phyloP scores from a whole-genome alignment of 2,329 filamentous ascomycete species.

The Alternaria angustiovoidea region DNA sequence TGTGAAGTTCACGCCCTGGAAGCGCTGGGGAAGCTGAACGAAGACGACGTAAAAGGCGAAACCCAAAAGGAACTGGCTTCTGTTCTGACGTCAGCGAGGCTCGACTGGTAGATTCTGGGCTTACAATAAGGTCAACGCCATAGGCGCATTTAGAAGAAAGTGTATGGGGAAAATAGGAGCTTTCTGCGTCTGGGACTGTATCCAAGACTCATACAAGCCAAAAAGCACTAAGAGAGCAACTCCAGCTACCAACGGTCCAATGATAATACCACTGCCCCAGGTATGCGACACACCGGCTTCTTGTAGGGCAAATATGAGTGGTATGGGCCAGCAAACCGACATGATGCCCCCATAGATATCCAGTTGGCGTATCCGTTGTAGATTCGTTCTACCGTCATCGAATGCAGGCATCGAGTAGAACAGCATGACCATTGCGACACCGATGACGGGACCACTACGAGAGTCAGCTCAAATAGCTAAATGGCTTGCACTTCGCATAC shows the following conservation, averaged over 20 bases:
- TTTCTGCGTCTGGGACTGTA: constrained; percentile 33
- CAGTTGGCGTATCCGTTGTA: constrained; percentile 38
- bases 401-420: constrained; percentile 39
- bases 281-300: constrained; percentile 36
- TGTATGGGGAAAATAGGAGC: constrained; percentile 40
- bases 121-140: constrained; percentile 35
- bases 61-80: constrained; percentile 38
- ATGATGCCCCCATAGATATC: constrained; percentile 41
- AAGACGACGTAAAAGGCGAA: constrained; percentile 42
- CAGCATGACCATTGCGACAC: constrained; percentile 30
- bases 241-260: constrained; percentile 40
- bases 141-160: constrained; percentile 35
- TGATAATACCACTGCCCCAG: constrained; percentile 40
- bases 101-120: not conserved
- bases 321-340: constrained; percentile 42
- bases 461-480: constrained; percentile 3
- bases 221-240: constrained; percentile 32
- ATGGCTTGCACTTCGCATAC: constrained; percentile 36
- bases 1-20: constrained; percentile 43
- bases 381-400: constrained; percentile 35
- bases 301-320: constrained; percentile 44
- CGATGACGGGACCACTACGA: constrained; percentile 34
- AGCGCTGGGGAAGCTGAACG: constrained; percentile 45
- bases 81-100: not conserved
- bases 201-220: constrained; percentile 41